Evolutionary conservation across 2,329 filamentous ascomycete genomes (phyloP), one percentile per base, ranked within the genome.

Genomic region (Ilyonectria mors-panacis): DNA sequence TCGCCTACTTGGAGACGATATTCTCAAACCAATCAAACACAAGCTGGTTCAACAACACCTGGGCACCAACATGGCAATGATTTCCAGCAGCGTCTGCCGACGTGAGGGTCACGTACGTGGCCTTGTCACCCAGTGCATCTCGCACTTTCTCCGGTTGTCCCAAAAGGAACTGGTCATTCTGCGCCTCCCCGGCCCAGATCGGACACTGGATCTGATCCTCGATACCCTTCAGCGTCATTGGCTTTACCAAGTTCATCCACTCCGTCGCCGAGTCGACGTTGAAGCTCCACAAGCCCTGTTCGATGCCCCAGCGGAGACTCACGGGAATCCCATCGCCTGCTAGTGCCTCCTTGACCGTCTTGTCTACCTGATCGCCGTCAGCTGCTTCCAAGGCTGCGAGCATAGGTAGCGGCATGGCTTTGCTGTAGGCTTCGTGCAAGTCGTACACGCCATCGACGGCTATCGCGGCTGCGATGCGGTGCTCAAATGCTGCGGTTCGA

Each of bases 401-500:
- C 45, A 63, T 23, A 7, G 35, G 19, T 7, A 33, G 15, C 1
- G 54, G n/a, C 26, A 33, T 59, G 1, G 69, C 56, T 35, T 58
- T 42, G 44, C 55, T 8, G 70, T 64, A n/a, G 66, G 57, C 23
- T 63, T 70, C 56, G 7, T 67, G 44, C 73, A 77, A 69, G 59
- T 80, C 75, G 66, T 73, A 82, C 3, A 85, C 63, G 2, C 82
- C 83, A 67, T 84, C 83, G 28, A 83, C 75, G 37, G 78, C 75
- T 54, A 84, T 72, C 6, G 79, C 73, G 4, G 83, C 84, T 1
- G 79, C 77, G 47, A 85, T 72, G 6, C 83, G 82, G 62, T 78
- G 80, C 58, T 86, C 84, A 66, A 83, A 83, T 2, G 82, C 81
- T 0, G 84, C 83, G 0, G 82, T 83, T 1, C 82, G 79, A 3